Base-by-base conservation (phyloP, 805 yeast genomes). In the Saccharomyces jurei region DNA sequence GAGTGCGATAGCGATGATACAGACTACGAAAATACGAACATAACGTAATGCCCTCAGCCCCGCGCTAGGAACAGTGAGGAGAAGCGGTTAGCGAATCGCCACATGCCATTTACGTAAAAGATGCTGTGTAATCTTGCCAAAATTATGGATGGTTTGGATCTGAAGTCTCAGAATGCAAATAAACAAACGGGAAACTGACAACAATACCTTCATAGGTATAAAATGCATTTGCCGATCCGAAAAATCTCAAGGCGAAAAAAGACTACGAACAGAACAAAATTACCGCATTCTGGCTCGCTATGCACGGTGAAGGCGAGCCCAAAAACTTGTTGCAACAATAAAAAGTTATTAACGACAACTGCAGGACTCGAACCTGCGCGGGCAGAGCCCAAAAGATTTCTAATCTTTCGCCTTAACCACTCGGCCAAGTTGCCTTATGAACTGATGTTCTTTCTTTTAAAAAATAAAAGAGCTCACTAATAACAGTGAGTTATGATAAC, bases 361-460 rank as follows among this genome's bases (percentile, higher is more conserved):
- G 82, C 83, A 79, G 83, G 83, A 79, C 69, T 80, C 81, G 83
- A 80, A 78, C 78, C 78, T 75, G 77, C 77, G 78, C 78, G 77
- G 78, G 77, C 70, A 73, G 70, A 68, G 73, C 78, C 79, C 78
- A 75, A 75, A 74, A 74, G 78, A 75, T 75, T 73, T 73, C 77
- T 73, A 74, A 75, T 77, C 81, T 77, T 76, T 77, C 81, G 80
- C 81, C 81, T 77, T 77, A 77, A 77, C 81, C 81, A 74, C 81
- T 77, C 81, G 81, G 81, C 80, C 81, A 78, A 71, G 72, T 68
- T 71, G 76, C 74, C 76, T 8, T 36, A 4, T 6, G 17, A 36
- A 36, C 6, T n/a, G 26, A 25, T 25, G 26, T n/a, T n/a, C n/a
- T n/a, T n/a, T n/a, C n/a, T n/a, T n/a, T n/a, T n/a, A n/a, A n/a